Evolutionary conservation across 192 early-diverging fungal species (phyloP), one percentile per base, ranked within the genome.

Genomic region (Coemansia sp.): DNA sequence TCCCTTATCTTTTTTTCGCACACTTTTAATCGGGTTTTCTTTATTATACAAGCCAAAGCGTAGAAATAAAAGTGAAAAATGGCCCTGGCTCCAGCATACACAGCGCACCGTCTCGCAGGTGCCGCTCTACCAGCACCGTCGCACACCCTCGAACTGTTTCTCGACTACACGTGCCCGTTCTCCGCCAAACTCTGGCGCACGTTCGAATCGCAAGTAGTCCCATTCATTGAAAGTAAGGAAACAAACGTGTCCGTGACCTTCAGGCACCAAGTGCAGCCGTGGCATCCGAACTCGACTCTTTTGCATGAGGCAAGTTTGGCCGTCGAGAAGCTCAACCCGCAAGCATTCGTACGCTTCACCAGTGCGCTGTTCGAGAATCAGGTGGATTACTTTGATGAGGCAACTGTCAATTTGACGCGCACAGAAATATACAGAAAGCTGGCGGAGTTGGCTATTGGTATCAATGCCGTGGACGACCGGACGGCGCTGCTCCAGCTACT

Each of bases 251-350:
- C 89, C 34, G 71, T 94, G 46, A 70, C 90, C 16, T 88, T 94
- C 68, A 82, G 91, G 18, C 90, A 94, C 64, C 93, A 94, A 72
- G 82, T 94, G 49, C 93, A 94, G 61, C 88, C 91, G 1, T 93
- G 93, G 93, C 92, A 94, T 70, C 91, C 92, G 0, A 68, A 74
- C 23, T 90, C 88, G 2, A 89, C 88, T 4, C 59, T 92, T 29
- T 70, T 92, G 55, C 89, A 92, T 61, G 93, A 94, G 70, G 90
- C 90, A 34, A 86, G 84, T 35, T 52, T 92, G 39, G 91, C 89
- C 13, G 89, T 91, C 49, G 88, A 89, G 55, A 77, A 64, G 35
- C 30, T 92, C 35, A 73, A 88, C 59, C 69, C 85, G 3, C 5
- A 39, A 0, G 81, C 77, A 8, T 92, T 92, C 67, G 79, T 64